Conservation (phyloP, 2,329 filamentous ascomycete genomes). For the Diaporthe eres region DNA sequence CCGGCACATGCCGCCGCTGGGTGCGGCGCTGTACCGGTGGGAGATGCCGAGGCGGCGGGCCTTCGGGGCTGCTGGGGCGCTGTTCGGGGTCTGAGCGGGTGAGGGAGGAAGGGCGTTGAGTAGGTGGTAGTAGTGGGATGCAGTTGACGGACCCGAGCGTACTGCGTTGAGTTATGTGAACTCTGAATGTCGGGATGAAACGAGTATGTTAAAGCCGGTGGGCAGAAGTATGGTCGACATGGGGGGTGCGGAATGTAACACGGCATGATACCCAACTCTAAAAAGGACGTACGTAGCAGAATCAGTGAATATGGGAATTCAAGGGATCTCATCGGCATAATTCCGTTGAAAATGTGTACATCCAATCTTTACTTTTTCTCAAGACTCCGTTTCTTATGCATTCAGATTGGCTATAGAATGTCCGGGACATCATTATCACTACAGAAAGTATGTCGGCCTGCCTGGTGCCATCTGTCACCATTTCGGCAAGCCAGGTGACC, state of each 20-base stretch:
- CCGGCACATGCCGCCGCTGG: conserved; percentile 40
- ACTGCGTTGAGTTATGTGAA: background rate
- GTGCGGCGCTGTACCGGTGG: conserved; percentile 37
- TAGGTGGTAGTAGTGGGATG: background rate
- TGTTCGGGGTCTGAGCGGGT: conserved; percentile 33
- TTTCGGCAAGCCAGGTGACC: background rate
- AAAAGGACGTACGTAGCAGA: background rate
- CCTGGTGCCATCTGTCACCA: background rate
- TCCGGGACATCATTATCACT: background rate
- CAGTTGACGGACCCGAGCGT: background rate
- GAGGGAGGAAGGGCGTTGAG: too few species aligned
- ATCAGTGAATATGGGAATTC: background rate
- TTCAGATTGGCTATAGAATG: background rate
- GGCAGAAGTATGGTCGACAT: background rate
- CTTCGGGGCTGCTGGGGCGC: conserved; percentile 36
- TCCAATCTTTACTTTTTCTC: background rate
- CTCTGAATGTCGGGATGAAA: background rate
- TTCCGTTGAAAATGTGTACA: background rate
- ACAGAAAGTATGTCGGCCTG: background rate
- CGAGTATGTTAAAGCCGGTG: background rate
- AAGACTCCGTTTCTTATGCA: conserved; percentile 17
- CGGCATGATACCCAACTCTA: conserved; percentile 28
- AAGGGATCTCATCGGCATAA: background rate
- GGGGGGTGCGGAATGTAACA: background rate
- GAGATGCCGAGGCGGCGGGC: conserved; percentile 37